Percentiles rank a stretch among this genome's conserved stretches.
Conservation (phyloP, 306 rosid species). For the Cercis canadensis region DNA sequence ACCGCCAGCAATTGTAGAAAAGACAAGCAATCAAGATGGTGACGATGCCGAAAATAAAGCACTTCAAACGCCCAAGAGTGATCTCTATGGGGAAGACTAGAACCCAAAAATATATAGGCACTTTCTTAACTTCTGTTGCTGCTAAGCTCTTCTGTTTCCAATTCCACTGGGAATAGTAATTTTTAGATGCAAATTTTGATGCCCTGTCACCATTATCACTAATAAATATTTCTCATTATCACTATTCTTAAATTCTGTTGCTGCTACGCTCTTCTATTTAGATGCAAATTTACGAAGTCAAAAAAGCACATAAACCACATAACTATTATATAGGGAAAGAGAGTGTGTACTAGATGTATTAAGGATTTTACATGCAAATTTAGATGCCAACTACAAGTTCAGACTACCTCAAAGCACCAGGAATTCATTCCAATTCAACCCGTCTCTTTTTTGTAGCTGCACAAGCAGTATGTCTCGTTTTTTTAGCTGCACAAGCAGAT, state of each 20-base stretch:
- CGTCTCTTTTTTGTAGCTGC: conserved; percentile 51
- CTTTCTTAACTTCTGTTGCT: neutral
- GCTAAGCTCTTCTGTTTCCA: neutral
- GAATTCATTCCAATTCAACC: conserved; percentile 27
- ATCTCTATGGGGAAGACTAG: conserved; percentile 37
- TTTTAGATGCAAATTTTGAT: neutral
- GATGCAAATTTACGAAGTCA: too few species aligned
- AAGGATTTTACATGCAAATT: too few species aligned
- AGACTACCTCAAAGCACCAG: neutral
- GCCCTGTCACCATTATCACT: neutral
- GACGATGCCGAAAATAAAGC: conserved; percentile 5
- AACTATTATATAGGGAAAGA: too few species aligned
- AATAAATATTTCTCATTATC: too few species aligned
- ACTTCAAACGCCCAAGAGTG: conserved; percentile 46
- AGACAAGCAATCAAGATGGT: conserved; percentile 34
- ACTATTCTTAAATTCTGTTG: too few species aligned
- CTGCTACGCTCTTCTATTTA: too few species aligned
- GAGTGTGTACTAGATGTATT: too few species aligned
- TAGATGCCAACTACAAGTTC: too few species aligned
- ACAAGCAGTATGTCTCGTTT: conserved; percentile 31
- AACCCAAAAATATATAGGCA: conserved; percentile 9
- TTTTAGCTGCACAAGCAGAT: conserved; percentile 47
- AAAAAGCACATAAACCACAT: neutral
- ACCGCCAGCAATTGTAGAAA: conserved; percentile 50
- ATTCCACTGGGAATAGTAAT: neutral